Base-by-base conservation (phyloP, 2,329 filamentous ascomycete genomes). In the Curvularia lunata region DNA sequence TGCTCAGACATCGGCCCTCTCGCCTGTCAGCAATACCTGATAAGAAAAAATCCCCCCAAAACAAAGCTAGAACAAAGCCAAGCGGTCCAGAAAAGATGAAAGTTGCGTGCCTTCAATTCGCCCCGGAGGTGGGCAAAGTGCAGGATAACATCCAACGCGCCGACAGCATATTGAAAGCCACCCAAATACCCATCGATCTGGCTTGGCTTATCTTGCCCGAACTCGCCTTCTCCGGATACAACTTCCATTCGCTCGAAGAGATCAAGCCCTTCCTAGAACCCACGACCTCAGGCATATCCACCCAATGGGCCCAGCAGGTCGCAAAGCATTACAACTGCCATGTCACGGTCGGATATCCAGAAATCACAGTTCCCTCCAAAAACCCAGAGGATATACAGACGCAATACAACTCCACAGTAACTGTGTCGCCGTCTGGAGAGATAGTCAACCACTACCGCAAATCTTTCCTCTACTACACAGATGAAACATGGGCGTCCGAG, bases 181-280 rank as follows among this genome's bases (percentile, higher is more conserved):
- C 84, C 82, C 58, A 54, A 16, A 64, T 74, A 18, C 73, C 71
- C 1, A 40, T 56, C 32, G 70, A 72, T 77, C 71, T 93, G 1
- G 89, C 92, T 69, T 81, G 93, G 28, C 80, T 95, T 0, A 85
- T 94, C 0, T 78, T 94, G 0, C 90, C 91, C 0, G 91, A 94
- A 71, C 78, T 94, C 73, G 89, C 91, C 1, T 92, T 94, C 70
- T 84, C 86, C 86, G 89, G 91, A 28, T 95, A 93, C 79, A 92
- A 92, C 72, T 94, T 93, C 78, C 83, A 84, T 41, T 89, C 87
- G 0, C 74, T 91, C 2, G 78, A 84, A 30, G 83, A 91, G 1
- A 92, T 94, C 42, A 76, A 77, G 1, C 88, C 89, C 0, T 90
- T 82, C 64, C 84, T 94, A 3, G 91, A 95, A 69, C 84, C 81